Evolutionary conservation across 192 early-diverging fungal genomes (phyloP).

Genomic region (Anaeromyces robustus): DNA sequence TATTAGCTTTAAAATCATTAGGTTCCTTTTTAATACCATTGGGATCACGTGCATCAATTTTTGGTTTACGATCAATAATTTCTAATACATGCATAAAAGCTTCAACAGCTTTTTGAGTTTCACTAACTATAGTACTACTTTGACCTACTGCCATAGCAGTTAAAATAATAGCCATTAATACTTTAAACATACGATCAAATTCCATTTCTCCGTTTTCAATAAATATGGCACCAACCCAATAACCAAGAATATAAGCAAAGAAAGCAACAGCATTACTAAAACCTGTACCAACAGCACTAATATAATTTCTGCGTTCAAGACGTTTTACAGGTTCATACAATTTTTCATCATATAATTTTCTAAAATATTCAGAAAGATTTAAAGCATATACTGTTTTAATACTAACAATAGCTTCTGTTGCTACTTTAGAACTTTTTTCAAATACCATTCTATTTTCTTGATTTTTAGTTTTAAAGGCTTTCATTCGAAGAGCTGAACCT

Average conservation of each 20-base stretch:
- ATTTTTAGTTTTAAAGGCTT: neutral
- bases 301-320: neutral
- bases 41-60: neutral
- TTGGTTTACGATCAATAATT: neutral
- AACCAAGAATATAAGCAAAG: neutral
- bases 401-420: slow-evolving; percentile 65
- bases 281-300: neutral
- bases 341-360: neutral
- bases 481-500: neutral
- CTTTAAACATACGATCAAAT: neutral
- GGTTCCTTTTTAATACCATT: neutral
- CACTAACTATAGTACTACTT: neutral
- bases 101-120: neutral
- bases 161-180: neutral
- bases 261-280: neutral
- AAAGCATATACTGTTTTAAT: slow-evolving; percentile 77
- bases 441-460: neutral
- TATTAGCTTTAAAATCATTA: neutral
- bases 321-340: neutral
- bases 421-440: slow-evolving; percentile 43
- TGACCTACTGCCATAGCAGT: neutral
- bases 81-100: neutral
- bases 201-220: neutral
- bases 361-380: slow-evolving; percentile 18
- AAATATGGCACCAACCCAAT: neutral